Evolutionary conservation across 2,329 filamentous ascomycete species (phyloP).

Genomic region (Coniochaeta sp.): DNA sequence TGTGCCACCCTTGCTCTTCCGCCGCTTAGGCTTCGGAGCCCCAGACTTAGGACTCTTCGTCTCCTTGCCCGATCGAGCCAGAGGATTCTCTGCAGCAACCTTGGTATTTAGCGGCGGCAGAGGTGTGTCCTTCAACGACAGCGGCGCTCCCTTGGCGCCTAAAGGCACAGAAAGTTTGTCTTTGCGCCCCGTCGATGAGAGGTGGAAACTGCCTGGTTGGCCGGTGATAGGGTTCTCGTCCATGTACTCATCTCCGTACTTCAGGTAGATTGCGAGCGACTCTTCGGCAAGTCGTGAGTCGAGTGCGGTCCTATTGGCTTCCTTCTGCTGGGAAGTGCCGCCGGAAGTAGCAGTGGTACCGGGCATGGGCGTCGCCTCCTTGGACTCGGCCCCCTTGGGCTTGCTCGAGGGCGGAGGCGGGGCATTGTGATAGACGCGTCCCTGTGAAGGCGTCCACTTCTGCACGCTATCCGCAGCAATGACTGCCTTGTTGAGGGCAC

Average conservation of each 20-base stretch:
- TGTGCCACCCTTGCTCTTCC: conserved; percentile 36
- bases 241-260: conserved; percentile 57
- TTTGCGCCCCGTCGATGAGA: conserved; percentile 54
- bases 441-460: conserved; percentile 47
- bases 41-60: conserved; percentile 35
- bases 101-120: conserved; percentile 32
- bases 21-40: conserved; percentile 34
- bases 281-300: conserved; percentile 47
- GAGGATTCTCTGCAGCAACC: conserved; percentile 30
- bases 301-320: conserved; percentile 25
- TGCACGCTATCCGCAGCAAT: conserved; percentile 42
- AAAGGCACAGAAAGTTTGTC: conserved; percentile 21
- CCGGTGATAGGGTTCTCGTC: conserved; percentile 64
- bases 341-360: conserved; percentile 18
- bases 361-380: conserved; percentile 41
- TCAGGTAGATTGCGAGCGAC: conserved; percentile 49
- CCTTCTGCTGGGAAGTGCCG: conserved; percentile 23
- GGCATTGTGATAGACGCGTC: conserved; percentile 43
- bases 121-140: conserved; percentile 24
- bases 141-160: not conserved
- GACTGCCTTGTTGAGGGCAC: conserved; percentile 45
- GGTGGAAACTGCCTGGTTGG: conserved; percentile 57
- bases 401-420: conserved; percentile 19
- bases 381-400: conserved; percentile 28
- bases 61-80: conserved; percentile 26